phyloP scores from a whole-genome alignment of 73 alveolate species.

The Symbiodinium pilosum region DNA sequence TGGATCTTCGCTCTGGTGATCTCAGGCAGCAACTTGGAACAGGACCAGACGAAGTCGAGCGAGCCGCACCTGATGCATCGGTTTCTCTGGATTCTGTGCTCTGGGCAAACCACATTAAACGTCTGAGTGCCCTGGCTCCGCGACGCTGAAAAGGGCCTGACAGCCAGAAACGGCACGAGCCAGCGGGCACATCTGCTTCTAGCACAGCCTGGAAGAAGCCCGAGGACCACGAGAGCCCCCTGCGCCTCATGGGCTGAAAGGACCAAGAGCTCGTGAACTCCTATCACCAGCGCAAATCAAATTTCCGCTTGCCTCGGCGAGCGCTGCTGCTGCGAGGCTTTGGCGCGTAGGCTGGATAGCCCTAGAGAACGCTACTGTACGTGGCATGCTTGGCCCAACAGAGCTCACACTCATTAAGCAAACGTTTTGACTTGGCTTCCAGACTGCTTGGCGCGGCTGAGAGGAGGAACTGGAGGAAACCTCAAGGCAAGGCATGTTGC shows the following conservation, averaged over 20 bases:
- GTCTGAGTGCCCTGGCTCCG: not conserved
- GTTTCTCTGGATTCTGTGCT: too few relatives aligned
- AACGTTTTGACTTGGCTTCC: not conserved
- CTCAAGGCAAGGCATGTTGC: not conserved
- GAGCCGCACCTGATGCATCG: not conserved
- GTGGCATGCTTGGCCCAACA: too few relatives aligned
- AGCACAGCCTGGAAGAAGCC: too few relatives aligned
- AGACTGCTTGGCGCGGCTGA: not conserved
- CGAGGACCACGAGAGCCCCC: too few relatives aligned
- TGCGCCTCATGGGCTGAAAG: too few relatives aligned
- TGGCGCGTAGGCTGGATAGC: not conserved
- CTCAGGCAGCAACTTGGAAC: not conserved
- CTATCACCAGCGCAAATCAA: too few relatives aligned
- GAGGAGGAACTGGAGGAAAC: not conserved
- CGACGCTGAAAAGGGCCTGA: not conserved
- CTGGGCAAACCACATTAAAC: not conserved
- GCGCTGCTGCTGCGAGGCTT: constrained; percentile 20
- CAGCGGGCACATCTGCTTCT: too few relatives aligned
- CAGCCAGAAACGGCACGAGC: too few relatives aligned
- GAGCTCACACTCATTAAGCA: too few relatives aligned
- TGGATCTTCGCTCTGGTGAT: not conserved
- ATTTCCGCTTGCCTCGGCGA: not conserved
- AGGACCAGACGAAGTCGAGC: constrained; percentile 16
- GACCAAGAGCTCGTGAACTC: not conserved
- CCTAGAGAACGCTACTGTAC: too few relatives aligned